Percentiles rank a stretch among this genome's conserved stretches.
phyloP scores from a whole-genome alignment of 2,329 filamentous ascomycete genomes.

The Fusarium bulbicola region DNA sequence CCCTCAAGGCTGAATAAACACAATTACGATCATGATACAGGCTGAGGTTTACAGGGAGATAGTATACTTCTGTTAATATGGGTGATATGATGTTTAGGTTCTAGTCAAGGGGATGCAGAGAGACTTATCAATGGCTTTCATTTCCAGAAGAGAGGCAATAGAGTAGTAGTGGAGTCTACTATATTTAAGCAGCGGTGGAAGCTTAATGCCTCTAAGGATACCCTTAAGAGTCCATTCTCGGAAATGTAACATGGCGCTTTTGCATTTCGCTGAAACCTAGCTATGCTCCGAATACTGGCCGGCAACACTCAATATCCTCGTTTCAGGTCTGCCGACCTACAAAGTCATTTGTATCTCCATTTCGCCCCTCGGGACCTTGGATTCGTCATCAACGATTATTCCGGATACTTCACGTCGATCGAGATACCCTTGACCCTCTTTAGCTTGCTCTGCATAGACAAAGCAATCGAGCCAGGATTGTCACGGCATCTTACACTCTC shows the following conservation, averaged over 20 bases:
- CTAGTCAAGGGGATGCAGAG: neutral
- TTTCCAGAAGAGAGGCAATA: fast-evolving
- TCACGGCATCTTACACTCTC: neutral
- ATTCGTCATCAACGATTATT: fast-evolving
- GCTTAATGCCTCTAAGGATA: fast-evolving
- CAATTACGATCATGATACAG: fast-evolving
- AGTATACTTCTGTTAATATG: neutral
- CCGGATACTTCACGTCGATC: neutral
- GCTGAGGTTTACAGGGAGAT: fast-evolving
- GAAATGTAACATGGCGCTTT: neutral
- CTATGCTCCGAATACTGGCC: fast-evolving
- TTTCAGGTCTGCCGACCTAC: neutral
- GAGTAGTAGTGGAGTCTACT: neutral
- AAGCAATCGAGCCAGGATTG: fast-evolving
- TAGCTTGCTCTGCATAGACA: neutral
- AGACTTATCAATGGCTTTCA: neutral
- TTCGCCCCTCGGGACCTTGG: neutral
- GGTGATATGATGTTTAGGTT: neutral
- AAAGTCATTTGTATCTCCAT: too few relatives aligned
- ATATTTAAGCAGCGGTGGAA: neutral
- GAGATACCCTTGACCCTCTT: fast-evolving
- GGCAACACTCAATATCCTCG: neutral
- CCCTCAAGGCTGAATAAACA: too few relatives aligned
- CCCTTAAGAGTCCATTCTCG: neutral
- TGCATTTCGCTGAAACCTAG: neutral